Conservation (phyloP, 139 green algal species). For the Coelastrella sp. region DNA sequence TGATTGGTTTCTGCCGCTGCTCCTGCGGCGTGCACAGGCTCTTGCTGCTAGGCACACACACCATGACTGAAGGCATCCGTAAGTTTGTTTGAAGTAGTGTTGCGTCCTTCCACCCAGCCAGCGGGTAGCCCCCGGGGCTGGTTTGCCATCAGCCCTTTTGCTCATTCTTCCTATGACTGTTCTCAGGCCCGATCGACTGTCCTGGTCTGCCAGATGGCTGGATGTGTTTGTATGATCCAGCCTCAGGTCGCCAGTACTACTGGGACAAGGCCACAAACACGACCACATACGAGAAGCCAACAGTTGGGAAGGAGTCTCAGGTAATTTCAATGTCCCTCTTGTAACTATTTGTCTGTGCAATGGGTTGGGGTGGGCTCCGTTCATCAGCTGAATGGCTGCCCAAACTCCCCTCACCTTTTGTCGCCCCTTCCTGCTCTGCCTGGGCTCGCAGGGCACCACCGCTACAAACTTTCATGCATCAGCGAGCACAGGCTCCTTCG, state of each 20-base stretch:
- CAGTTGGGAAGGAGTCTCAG: background rate
- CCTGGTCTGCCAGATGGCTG: conserved; percentile 17
- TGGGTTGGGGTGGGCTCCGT: background rate
- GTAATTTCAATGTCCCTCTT: background rate
- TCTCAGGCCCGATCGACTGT: background rate
- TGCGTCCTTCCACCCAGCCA: too few species aligned
- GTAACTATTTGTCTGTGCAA: background rate
- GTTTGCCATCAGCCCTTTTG: background rate
- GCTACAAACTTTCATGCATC: conserved; percentile 15
- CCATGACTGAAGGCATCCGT: background rate
- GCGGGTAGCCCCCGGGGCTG: background rate
- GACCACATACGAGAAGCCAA: conserved; percentile 80
- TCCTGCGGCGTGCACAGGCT: background rate
- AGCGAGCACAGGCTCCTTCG: conserved; percentile 14
- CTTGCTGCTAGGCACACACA: background rate
- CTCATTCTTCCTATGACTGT: background rate
- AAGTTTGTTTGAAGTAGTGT: background rate
- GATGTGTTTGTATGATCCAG: conserved; percentile 35
- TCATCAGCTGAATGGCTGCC: too few species aligned
- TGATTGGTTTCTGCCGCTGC: background rate
- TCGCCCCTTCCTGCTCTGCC: background rate
- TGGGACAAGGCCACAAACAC: conserved; percentile 88
- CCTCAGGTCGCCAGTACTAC: conserved; percentile 75
- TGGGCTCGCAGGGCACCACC: background rate
- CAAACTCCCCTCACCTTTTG: background rate